Evolutionary conservation across 148 eudicot species (phyloP).

Genomic region (Salicornia ramosissima): DNA sequence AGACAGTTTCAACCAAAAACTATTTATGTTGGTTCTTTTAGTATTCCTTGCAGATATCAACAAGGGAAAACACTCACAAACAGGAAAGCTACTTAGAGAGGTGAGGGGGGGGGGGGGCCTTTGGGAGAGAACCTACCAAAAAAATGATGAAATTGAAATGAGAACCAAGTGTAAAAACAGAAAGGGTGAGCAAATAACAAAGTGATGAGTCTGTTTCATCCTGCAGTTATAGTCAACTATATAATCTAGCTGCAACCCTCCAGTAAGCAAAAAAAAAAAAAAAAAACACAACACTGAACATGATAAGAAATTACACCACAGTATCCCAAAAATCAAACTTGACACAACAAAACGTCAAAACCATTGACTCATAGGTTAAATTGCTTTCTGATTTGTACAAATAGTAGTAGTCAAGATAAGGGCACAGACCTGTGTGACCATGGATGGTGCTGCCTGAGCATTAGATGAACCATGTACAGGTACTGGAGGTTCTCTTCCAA

Average conservation of each 20-base stretch:
- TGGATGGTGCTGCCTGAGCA: conserved; percentile 53
- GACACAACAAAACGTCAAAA: not conserved
- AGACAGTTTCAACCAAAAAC: too few relatives aligned
- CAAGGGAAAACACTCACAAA: too few relatives aligned
- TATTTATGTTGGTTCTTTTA: too few relatives aligned
- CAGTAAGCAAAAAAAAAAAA: not conserved
- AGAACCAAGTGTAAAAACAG: too few relatives aligned
- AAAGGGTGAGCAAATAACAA: too few relatives aligned
- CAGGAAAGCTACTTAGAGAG: too few relatives aligned
- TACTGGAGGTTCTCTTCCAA: conserved; percentile 72
- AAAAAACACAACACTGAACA: not conserved
- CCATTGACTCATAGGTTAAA: not conserved
- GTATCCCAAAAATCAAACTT: not conserved
- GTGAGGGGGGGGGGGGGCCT: too few relatives aligned
- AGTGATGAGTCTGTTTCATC: not conserved
- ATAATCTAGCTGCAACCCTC: not conserved
- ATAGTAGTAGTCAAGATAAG: not conserved
- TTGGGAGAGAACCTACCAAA: too few relatives aligned
- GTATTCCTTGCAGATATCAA: too few relatives aligned
- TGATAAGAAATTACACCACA: not conserved
- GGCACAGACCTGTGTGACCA: conserved; percentile 64
- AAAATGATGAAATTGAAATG: too few relatives aligned
- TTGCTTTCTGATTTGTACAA: too few relatives aligned
- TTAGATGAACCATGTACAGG: conserved; percentile 49
- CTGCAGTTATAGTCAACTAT: not conserved